phyloP scores from a whole-genome alignment of 306 rosid genomes.

The Dryas alaskensis region DNA sequence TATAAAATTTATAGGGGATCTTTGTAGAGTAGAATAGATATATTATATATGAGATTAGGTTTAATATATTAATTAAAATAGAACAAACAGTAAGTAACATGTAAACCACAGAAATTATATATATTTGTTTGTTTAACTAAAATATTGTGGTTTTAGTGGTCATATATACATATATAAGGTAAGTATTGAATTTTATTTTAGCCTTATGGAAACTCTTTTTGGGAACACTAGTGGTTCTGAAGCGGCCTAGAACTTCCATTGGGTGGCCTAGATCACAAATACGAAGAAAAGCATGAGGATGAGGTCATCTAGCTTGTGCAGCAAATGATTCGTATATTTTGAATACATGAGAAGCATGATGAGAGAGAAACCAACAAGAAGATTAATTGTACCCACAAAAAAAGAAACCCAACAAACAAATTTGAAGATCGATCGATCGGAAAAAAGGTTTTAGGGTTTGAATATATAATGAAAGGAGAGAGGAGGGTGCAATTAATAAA shows the following conservation, averaged over 20 bases:
- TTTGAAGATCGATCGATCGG: too few relatives aligned
- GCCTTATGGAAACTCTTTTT: not conserved
- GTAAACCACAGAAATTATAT: slow-evolving; percentile 19
- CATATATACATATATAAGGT: too few relatives aligned
- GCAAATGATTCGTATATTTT: too few relatives aligned
- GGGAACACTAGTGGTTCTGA: slow-evolving; percentile 1
- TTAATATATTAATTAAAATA: slow-evolving; percentile 4
- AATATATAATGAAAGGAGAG: too few relatives aligned
- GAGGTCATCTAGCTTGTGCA: not conserved
- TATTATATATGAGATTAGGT: slow-evolving; percentile 10
- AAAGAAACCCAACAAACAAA: too few relatives aligned
- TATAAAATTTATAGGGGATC: slow-evolving; percentile 20
- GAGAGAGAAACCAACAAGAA: too few relatives aligned
- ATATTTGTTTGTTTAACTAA: not conserved
- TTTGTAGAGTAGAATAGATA: not conserved
- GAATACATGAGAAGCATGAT: too few relatives aligned
- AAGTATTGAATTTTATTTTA: too few relatives aligned
- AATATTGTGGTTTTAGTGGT: not conserved
- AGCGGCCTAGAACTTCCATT: slow-evolving; percentile 3
- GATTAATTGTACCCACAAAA: too few relatives aligned
- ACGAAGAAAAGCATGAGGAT: slow-evolving; percentile 12
- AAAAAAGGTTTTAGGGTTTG: too few relatives aligned
- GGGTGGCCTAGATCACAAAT: slow-evolving; percentile 22
- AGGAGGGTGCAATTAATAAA: too few relatives aligned
- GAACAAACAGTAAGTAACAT: not conserved